phyloP scores from a whole-genome alignment of 192 early-diverging fungal genomes.

The Rhizophlyctis rosea region DNA sequence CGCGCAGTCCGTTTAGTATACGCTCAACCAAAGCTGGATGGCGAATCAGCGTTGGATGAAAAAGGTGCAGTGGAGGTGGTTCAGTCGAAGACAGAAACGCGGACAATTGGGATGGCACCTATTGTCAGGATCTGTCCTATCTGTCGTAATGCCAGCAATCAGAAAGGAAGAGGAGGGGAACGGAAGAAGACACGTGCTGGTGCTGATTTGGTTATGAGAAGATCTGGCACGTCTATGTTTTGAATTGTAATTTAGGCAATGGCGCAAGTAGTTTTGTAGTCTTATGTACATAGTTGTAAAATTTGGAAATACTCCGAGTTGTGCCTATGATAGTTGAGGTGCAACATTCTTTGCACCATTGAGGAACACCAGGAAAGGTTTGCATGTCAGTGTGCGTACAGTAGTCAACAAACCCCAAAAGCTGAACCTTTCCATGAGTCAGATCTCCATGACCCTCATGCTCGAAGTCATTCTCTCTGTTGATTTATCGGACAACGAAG shows the following conservation, averaged over 20 bases:
- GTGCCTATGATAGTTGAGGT: not conserved
- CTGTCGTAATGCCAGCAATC: not conserved
- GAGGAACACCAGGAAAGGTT: not conserved
- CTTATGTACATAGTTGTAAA: not conserved
- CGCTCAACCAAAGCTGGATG: not conserved
- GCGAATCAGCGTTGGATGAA: not conserved
- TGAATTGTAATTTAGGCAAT: no score
- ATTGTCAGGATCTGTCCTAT: not conserved
- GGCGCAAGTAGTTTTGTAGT: not conserved
- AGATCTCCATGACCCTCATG: no score
- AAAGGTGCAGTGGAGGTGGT: not conserved
- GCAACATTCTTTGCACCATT: not conserved
- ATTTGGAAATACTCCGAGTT: not conserved
- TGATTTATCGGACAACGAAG: no score
- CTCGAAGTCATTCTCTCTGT: no score
- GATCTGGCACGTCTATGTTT: not conserved
- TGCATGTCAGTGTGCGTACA: no score
- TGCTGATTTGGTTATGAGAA: not conserved
- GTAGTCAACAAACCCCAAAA: no score
- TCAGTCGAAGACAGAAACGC: not conserved
- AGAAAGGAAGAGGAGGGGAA: not conserved
- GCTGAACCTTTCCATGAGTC: no score
- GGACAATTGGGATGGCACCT: not conserved
- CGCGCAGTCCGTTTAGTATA: conserved; percentile 3
- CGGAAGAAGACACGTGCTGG: no score